A percentile compares a stretch with the other conserved stretches of the same genome.
phyloP scores from a whole-genome alignment of 2,329 filamentous ascomycete genomes.

The Phialophora verrucosa region DNA sequence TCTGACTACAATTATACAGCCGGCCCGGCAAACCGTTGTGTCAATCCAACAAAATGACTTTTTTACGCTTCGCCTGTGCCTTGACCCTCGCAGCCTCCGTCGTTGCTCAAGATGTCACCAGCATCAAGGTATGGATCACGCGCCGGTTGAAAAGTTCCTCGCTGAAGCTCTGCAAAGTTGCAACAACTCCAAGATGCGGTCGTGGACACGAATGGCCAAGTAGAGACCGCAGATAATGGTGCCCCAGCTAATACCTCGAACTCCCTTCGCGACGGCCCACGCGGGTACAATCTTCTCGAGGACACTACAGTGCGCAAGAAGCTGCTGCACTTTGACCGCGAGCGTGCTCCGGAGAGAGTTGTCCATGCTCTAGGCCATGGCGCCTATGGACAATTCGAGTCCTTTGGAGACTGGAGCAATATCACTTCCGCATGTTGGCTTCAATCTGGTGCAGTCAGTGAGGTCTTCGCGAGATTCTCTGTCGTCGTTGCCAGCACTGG shows the following conservation, averaged over 20 bases:
- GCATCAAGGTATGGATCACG: background rate
- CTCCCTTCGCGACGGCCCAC: constrained; percentile 69
- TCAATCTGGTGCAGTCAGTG: constrained; percentile 21
- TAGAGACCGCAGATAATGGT: constrained; percentile 67
- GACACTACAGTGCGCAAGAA: constrained; percentile 77
- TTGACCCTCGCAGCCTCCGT: background rate
- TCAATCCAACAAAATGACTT: background rate
- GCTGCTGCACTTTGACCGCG: constrained; percentile 65
- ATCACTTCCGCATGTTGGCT: constrained; percentile 33
- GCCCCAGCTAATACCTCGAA: constrained; percentile 71
- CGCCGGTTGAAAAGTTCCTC: background rate
- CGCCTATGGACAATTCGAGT: constrained; percentile 64
- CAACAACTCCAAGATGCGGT: constrained; percentile 15
- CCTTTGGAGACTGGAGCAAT: constrained; percentile 40
- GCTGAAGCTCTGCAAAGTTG: background rate
- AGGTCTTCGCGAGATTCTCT: constrained; percentile 48
- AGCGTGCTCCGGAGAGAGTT: constrained; percentile 66
- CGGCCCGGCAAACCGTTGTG: background rate
- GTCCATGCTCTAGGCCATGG: constrained; percentile 66
- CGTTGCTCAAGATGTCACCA: background rate
- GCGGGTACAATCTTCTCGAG: constrained; percentile 72
- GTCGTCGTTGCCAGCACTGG: constrained; percentile 55
- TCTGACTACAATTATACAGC: background rate
- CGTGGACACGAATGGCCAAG: constrained; percentile 12
- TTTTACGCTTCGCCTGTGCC: no score